Evolutionary conservation across 2,329 filamentous ascomycete species (phyloP), one percentile per base, ranked within the genome.

Genomic region (Grosmannia huntii): DNA sequence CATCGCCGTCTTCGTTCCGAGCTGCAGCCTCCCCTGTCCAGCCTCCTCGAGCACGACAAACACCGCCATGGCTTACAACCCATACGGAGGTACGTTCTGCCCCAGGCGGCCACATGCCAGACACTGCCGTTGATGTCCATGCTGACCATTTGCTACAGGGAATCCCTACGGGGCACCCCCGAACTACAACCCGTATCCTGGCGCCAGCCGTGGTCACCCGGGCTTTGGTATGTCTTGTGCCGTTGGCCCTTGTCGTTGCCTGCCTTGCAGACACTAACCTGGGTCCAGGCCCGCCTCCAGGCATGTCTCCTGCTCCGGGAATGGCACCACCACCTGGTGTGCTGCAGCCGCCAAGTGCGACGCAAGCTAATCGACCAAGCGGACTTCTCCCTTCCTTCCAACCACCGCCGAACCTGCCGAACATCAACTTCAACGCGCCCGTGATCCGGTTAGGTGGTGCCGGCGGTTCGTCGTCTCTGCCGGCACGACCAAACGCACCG

Each of bases 371-470:
- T 75, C 85, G 88, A 76, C 88, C 88, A 70, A 88, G 82, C 71
- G 85, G 83, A 67, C 84, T 95, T 63, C 90, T 89, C 62, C 76
- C 85, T 60, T 89, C 84, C 71, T 96, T 96, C 73, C 89, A 95
- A 75, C 84, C 90, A 54, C 91, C 92, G 11, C 78, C 88, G 55
- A 96, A 94, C 69, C 89, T 96, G 80, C 90, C 92, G 56, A 95
- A 95, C 70, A 96, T 99, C 77, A 96, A 99, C 76, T 96, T 97
- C 76, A 95, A 89, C 67, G 94, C 94, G 41, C 91, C 92, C 59
- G 90, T 97, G 60, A 97, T 99, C 68, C 88, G 94, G 58, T 81
- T 99, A 52, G 94, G 92, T 49, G 92, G 90, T 23, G 50, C 50
- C n/a, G 54, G 53, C n/a, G 60, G 59, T 46, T 38, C 58, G 4